Percentiles rank a stretch among this genome's conserved stretches.
phyloP scores from a whole-genome alignment of 2,329 filamentous ascomycete genomes.

The Westerdykella aurantiaca region DNA sequence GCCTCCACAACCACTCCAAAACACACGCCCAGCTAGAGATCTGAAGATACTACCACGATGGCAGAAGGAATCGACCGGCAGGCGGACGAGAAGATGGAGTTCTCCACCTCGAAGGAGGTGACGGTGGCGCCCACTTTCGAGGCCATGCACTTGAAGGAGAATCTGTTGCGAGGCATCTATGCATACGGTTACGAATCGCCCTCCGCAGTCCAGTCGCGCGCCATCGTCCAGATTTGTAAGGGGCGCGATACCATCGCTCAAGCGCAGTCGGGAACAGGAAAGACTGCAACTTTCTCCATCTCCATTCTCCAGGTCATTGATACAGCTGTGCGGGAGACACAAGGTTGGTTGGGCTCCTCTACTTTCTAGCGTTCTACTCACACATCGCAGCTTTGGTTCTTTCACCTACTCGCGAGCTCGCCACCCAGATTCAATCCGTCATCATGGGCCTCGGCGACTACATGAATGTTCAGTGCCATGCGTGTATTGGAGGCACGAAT shows the following conservation, averaged over 20 bases:
- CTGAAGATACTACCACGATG: conserved; percentile 54
- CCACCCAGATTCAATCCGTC: conserved; percentile 96
- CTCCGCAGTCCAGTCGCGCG: conserved; percentile 93
- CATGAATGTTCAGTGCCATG: conserved; percentile 99
- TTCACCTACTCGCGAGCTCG: conserved; percentile 91
- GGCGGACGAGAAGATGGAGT: conserved; percentile 95
- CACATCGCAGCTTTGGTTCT: conserved; percentile 67
- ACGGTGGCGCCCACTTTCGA: conserved; percentile 75
- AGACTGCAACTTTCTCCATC: conserved; percentile 94
- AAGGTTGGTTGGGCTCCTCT: conserved; percentile 46
- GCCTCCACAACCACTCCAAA: background rate
- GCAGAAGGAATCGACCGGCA: conserved; percentile 89
- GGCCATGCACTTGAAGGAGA: conserved; percentile 91
- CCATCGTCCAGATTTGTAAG: conserved; percentile 98
- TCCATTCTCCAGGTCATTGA: conserved; percentile 95
- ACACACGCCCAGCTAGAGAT: background rate
- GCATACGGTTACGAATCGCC: conserved; percentile 98
- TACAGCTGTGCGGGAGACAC: conserved; percentile 83
- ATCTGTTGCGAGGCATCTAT: conserved; percentile 92
- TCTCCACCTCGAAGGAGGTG: conserved; percentile 96
- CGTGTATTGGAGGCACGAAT: conserved; percentile 96
- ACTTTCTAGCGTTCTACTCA: conserved; percentile 9
- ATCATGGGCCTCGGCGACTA: conserved; percentile 99
- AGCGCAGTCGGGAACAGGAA: conserved; percentile 93
- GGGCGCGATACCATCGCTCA: conserved; percentile 98